Evolutionary conservation across 106 monocot species (phyloP), one percentile per base, ranked within the genome.

Genomic region (Apostasia ramifera): DNA sequence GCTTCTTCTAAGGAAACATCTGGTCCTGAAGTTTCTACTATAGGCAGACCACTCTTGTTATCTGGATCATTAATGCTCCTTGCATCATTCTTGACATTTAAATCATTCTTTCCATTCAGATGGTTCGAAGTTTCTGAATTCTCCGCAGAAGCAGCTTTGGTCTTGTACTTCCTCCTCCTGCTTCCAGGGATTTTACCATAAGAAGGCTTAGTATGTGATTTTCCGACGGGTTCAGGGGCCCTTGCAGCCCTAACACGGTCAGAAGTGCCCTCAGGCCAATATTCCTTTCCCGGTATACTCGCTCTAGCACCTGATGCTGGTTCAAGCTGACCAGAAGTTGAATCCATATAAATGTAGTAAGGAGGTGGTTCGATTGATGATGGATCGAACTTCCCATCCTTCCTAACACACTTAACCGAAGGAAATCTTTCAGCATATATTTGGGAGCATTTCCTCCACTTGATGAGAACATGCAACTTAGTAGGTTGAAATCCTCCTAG

Each of bases 281-380:
- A 98, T 6, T 98, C 92, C 70, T 72, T 74, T 2, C 89, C 84
- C 0, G 97, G 92, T 71, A 98, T 87, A 71, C 87, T 90, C 14
- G 92, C 89, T 8, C 92, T 89, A 15, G 89, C 86, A 70, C 97
- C 92, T 40, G 85, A 87, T 43, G 89, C 92, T 5, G 92, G 97
- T 73, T 98, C 97, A 26, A 93, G 92, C 83, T 90, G 81, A 12
- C 92, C 92, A 14, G 97, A 89, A 53, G 89, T 97, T 43, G 95
- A 92, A 70, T 97, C 89, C 80, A 84, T 63, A 40, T 92, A 97
- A 49, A 53, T 56, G 63, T 80, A 11, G 53, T 97, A 97, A 43
- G 92, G 95, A 38, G 95, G 92, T 5, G 70, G 81, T 77, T 89
- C 89, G 15, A 92, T 44, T 2, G 83, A 84, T 15, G 80, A 81